phyloP scores from a whole-genome alignment of 305 asterid genomes.

The Rubia occidens region DNA sequence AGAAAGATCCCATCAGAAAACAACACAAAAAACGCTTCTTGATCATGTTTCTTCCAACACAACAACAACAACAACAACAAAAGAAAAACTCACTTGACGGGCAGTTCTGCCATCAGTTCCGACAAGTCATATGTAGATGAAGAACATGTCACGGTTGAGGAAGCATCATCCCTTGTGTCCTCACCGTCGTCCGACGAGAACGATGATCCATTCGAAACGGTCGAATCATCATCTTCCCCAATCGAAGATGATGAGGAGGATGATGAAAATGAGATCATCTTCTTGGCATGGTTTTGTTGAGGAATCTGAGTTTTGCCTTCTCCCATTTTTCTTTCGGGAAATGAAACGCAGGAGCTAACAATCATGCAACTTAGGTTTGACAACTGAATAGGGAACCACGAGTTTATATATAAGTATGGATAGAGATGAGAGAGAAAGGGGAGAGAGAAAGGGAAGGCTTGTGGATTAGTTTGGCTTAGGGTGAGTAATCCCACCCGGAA shows the following conservation, averaged over 20 bases:
- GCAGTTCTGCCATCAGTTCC: constrained; percentile 59
- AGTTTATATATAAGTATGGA: constrained; percentile 11
- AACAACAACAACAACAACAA: too few relatives aligned
- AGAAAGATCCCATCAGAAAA: background rate
- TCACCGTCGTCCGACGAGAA: constrained; percentile 28
- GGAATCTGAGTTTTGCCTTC: constrained; percentile 23
- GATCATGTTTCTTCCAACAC: too few relatives aligned
- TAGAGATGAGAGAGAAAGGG: too few relatives aligned
- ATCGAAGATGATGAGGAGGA: constrained; percentile 28
- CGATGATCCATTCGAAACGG: constrained; percentile 41
- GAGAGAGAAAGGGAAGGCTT: background rate
- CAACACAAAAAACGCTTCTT: background rate
- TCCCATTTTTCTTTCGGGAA: constrained; percentile 28
- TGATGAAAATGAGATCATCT: background rate
- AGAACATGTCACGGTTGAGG: constrained; percentile 38
- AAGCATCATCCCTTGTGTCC: constrained; percentile 45
- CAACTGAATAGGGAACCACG: background rate
- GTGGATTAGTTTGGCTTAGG: background rate
- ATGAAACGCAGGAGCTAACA: background rate
- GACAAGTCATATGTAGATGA: constrained; percentile 43
- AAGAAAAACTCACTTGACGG: constrained; percentile 53
- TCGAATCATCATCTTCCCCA: constrained; percentile 35
- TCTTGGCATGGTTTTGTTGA: constrained; percentile 25
- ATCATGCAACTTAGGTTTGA: background rate
- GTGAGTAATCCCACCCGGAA: background rate